phyloP scores from a whole-genome alignment of 2,329 filamentous ascomycete species.

The Dothideomycetidae sp. region DNA sequence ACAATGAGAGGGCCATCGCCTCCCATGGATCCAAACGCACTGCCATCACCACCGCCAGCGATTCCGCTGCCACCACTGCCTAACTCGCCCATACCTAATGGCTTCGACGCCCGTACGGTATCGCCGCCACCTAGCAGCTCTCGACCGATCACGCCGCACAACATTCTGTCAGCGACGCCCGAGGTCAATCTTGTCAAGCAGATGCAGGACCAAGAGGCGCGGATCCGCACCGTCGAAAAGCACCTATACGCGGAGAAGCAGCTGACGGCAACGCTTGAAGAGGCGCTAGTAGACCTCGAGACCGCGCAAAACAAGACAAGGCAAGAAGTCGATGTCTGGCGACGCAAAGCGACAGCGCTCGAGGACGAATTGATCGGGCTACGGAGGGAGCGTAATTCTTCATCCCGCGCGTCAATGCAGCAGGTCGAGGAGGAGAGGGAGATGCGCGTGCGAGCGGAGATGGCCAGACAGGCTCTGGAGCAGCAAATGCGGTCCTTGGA shows the following conservation, averaged over 20 bases:
- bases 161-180: conserved; percentile 36
- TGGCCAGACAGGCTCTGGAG: conserved; percentile 76
- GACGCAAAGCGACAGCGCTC: conserved; percentile 64
- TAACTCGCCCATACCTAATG: conserved; percentile 30
- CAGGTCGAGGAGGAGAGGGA: conserved; percentile 93
- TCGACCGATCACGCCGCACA: conserved; percentile 23
- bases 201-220: conserved; percentile 86
- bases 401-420: conserved; percentile 53
- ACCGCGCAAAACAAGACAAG: conserved; percentile 84
- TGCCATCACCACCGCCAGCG: conserved; percentile 86
- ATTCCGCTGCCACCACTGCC: conserved; percentile 93
- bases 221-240: conserved; percentile 92
- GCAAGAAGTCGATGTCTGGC: conserved; percentile 78
- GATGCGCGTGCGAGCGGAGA: conserved; percentile 80
- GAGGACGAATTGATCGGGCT: conserved; percentile 56
- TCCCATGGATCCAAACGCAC: conserved; percentile 71
- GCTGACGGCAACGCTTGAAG: conserved; percentile 85
- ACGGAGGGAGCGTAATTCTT: conserved; percentile 44
- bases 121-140: conserved; percentile 52
- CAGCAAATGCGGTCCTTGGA: conserved; percentile 67
- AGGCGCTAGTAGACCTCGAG: conserved; percentile 88
- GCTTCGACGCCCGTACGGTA: conserved; percentile 32
- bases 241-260: conserved; percentile 92
- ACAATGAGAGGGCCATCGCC: conserved; percentile 15
- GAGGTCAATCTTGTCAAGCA: conserved; percentile 66